Conservation (phyloP, 805 yeast species). For the Torulaspora indica region DNA sequence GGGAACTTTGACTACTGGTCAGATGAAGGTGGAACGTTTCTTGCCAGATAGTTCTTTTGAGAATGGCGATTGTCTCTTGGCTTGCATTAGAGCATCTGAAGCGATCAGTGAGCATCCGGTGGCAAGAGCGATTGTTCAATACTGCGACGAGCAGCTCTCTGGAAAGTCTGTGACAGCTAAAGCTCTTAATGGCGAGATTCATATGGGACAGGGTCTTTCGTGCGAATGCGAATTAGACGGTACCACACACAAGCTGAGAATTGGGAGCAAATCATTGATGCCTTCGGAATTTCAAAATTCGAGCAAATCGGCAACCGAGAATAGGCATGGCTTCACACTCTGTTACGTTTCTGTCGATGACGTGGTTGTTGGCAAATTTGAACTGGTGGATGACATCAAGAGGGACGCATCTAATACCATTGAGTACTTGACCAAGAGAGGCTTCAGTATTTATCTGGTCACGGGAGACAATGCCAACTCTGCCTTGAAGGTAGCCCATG, state of each 20-base stretch:
- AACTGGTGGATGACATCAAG: constrained; percentile 63
- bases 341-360: constrained; percentile 58
- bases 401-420: constrained; percentile 61
- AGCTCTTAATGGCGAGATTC: constrained; percentile 29
- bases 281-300: constrained; percentile 16
- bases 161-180: constrained; percentile 2
- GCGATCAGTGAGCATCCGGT: constrained; percentile 80
- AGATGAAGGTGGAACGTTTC: constrained; percentile 48
- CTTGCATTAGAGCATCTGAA: constrained; percentile 45
- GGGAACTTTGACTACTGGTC: constrained; percentile 88
- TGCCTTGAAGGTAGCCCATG: constrained; percentile 59
- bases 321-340: constrained; percentile 41
- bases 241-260: constrained; percentile 35
- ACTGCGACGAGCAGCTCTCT: constrained; percentile 26
- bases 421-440: constrained; percentile 45
- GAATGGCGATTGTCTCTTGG: constrained; percentile 12
- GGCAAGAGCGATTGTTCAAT: constrained; percentile 60
- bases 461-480: constrained; percentile 77
- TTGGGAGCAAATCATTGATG: constrained; percentile 53
- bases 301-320: constrained; percentile 13
- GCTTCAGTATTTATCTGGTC: constrained; percentile 71
- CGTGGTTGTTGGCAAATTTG: constrained; percentile 57
- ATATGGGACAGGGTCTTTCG: constrained; percentile 39
- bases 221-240: constrained; percentile 23
- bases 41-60: constrained; percentile 31